Evolutionary conservation across 352 stramenopile genomes (phyloP).

Genomic region (Saprolegnia parasitica): DNA sequence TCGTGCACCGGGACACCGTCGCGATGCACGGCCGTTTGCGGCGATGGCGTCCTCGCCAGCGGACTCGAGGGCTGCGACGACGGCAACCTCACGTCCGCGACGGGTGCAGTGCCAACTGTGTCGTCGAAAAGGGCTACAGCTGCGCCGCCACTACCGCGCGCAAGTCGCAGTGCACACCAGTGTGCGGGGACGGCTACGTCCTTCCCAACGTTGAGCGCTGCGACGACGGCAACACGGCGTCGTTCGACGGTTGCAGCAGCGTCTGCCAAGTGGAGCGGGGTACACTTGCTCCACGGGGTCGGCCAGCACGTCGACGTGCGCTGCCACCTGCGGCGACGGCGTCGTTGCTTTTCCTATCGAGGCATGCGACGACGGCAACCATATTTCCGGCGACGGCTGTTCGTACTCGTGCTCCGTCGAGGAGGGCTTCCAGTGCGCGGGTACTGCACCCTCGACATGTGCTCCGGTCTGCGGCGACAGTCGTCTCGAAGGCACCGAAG

Average conservation of each 20-base stretch:
- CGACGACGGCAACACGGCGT: constrained; percentile 32
- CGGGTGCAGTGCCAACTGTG: constrained; percentile 30
- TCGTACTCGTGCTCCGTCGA: constrained; percentile 29
- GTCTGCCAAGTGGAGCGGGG: constrained; percentile 28
- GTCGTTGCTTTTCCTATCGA: constrained; percentile 30
- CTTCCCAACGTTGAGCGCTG: constrained; percentile 28
- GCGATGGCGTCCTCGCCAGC: constrained; percentile 30
- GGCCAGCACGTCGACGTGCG: constrained; percentile 2
- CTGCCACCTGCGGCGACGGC: constrained; percentile 30
- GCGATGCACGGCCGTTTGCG: constrained; percentile 24
- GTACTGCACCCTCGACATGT: background rate
- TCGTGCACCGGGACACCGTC: background rate
- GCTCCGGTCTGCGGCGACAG: constrained; percentile 31
- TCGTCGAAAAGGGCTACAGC: constrained; percentile 29
- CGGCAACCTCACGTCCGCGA: constrained; percentile 30
- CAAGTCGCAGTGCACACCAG: constrained; percentile 27
- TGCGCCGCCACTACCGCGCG: constrained; percentile 30
- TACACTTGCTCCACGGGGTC: constrained; percentile 28
- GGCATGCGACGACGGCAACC: constrained; percentile 34
- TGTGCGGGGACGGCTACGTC: constrained; percentile 33
- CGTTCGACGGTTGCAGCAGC: constrained; percentile 30
- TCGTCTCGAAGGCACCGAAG: constrained; percentile 22
- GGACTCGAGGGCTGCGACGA: constrained; percentile 34
- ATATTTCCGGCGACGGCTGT: constrained; percentile 32
- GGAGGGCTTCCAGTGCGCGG: constrained; percentile 30